phyloP scores from a whole-genome alignment of 2,329 filamentous ascomycete genomes.

The Ceratocystis alfenasii region DNA sequence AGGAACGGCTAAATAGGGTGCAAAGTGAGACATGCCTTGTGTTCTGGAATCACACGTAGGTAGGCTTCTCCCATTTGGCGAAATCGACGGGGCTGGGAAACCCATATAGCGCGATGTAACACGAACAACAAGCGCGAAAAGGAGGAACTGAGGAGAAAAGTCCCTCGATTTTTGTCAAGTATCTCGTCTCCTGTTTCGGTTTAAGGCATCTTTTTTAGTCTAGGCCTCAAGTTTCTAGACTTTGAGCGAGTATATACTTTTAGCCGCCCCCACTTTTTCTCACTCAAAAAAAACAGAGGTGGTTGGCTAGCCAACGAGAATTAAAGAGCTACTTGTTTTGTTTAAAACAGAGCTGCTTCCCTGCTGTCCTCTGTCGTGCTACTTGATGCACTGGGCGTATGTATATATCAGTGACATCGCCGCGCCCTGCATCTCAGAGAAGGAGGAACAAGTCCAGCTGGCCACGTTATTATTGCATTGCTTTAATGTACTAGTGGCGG shows the following conservation, averaged over 20 bases:
- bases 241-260: background rate
- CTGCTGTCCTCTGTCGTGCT: no score
- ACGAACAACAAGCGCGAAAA: no score
- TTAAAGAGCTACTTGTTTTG: background rate
- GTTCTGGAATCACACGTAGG: background rate
- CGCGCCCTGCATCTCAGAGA: no score
- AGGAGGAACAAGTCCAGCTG: no score
- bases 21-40: background rate
- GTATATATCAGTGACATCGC: no score
- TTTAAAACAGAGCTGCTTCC: background rate
- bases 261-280: background rate
- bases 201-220: conserved; percentile 8
- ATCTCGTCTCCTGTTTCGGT: background rate
- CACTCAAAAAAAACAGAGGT: background rate
- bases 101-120: background rate
- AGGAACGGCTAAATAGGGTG: no score
- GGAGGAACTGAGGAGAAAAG: background rate
- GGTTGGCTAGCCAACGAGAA: conserved; percentile 14
- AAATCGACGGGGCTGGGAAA: conserved; percentile 12
- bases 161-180: background rate
- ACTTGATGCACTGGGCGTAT: no score
- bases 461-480: no score
- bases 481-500: no score
- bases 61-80: background rate
- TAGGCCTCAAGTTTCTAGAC: no score